Base-by-base conservation (phyloP, 257 asterid genomes). In the Coffea canephora region DNA sequence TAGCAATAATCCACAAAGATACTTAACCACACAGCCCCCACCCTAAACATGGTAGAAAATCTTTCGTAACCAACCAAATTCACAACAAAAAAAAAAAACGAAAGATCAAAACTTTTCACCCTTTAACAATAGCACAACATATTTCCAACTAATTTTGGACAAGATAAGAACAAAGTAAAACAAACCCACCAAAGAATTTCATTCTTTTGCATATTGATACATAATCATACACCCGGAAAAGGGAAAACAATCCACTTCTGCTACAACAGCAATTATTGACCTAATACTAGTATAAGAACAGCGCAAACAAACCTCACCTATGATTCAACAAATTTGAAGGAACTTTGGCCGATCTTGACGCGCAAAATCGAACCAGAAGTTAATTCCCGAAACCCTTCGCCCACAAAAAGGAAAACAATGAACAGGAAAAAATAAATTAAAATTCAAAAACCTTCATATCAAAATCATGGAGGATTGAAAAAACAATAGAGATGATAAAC, bases 321-420 rank as follows among this genome's bases (percentile, higher is more conserved):
- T 14, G 11, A 45, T 62, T 4, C 12, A 59, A 21, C 19, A 46
- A 69, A 79, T 55, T 45, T 41, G 31, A 75, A n/a, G 69, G 61
- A 27, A 11, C 61, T 70, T 79, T 46, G 66, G 64, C 71, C 61
- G 78, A 83, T 83, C 85, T 82, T 73, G 82, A 36, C 76, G 27
- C 64, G 74, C 61, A 80, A 80, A 80, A 66, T 41, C 52, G 69
- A 80, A 54, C 64, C 79, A 52, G 43, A 54, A 6, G 43, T 55
- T 31, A 55, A 73, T 71, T 57, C 46, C 62, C n/a, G 62, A 41
- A 19, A 75, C 23, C 79, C 79, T 41, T 80, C 62, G 27, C 27
- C 25, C 6, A 46, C 18, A 73, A 43, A 6, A 13, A 45, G 41
- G 31, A 8, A 39, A 67, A 74, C 4, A 66, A 39, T 39, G 43